Percentiles rank a stretch among this genome's conserved stretches.
These are phyloP conservation scores for Curvularia eragrostidis DNA, from an alignment of 2,329 filamentous ascomycete genomes.

Conservation along the genomic window DNA sequence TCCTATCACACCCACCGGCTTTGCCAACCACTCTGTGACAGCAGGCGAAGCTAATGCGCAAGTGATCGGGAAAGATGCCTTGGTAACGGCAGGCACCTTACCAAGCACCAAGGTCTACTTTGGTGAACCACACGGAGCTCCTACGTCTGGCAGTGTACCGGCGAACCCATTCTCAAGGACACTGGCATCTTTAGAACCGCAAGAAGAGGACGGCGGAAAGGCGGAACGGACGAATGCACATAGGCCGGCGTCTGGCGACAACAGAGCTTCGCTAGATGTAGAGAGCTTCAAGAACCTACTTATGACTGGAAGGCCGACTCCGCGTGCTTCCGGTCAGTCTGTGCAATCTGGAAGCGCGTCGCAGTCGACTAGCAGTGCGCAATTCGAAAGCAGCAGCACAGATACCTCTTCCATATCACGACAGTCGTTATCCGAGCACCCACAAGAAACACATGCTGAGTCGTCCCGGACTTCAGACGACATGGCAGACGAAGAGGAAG, in stretches of 20 bases:
- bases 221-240: slow-evolving; percentile 40
- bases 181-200: slow-evolving; percentile 48
- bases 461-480: slow-evolving; percentile 67
- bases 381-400: slow-evolving; percentile 59
- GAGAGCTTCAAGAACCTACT: slow-evolving; percentile 78
- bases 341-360: slow-evolving; percentile 33
- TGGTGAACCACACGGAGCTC: slow-evolving; percentile 19
- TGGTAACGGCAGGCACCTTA: slow-evolving; percentile 32
- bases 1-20: slow-evolving; percentile 24
- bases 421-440: slow-evolving; percentile 64
- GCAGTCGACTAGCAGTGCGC: slow-evolving; percentile 29
- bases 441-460: slow-evolving; percentile 54
- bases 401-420: slow-evolving; percentile 66
- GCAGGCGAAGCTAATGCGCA: slow-evolving; percentile 23
- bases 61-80: slow-evolving; percentile 30
- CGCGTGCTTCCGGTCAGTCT: slow-evolving; percentile 35
- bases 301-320: slow-evolving; percentile 70
- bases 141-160: slow-evolving; percentile 32
- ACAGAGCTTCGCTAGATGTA: slow-evolving; percentile 68
- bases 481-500: slow-evolving; percentile 60
- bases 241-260: slow-evolving; percentile 30
- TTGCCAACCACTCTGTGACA: slow-evolving; percentile 26
- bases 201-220: slow-evolving; percentile 27
- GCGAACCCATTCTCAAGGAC: slow-evolving; percentile 50
- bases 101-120: slow-evolving; percentile 32